These are phyloP conservation scores for Trametes hirsuta DNA, from an alignment of 1,284 basidiomycete species.

Conservation along the genomic window DNA sequence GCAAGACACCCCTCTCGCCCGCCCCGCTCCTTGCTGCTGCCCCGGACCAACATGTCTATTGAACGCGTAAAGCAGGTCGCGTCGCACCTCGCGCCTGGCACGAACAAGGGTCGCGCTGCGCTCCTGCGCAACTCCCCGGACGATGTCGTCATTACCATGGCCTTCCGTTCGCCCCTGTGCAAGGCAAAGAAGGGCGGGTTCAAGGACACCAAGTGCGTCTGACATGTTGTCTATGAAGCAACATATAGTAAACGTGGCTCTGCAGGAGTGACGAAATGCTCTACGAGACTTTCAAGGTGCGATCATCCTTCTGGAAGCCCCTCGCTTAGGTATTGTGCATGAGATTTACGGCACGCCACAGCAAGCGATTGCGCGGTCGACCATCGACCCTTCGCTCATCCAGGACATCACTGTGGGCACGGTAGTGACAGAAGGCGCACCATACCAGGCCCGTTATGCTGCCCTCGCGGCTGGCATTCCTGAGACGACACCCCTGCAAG, in stretches of 20 bases:
- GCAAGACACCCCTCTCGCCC: background rate
- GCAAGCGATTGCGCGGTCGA: constrained; percentile 64
- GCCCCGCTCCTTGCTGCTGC: background rate
- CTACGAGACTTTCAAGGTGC: constrained; percentile 74
- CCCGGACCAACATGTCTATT: constrained; percentile 28
- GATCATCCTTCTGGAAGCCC: background rate
- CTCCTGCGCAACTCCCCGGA: constrained; percentile 63
- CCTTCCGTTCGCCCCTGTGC: constrained; percentile 74
- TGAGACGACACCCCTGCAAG: constrained; percentile 74
- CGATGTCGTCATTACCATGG: constrained; percentile 82
- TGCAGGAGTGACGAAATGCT: constrained; percentile 75
- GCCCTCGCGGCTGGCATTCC: constrained; percentile 84
- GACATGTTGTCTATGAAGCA: background rate
- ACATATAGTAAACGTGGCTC: background rate
- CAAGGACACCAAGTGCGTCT: constrained; percentile 70
- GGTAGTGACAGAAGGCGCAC: constrained; percentile 61
- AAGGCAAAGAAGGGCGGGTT: constrained; percentile 81
- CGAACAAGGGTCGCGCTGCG: constrained; percentile 46
- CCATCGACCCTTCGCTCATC: constrained; percentile 69
- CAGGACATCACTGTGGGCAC: constrained; percentile 83
- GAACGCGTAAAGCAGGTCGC: constrained; percentile 69
- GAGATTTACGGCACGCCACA: constrained; percentile 31
- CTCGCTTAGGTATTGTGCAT: background rate
- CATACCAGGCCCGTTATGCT: constrained; percentile 72
- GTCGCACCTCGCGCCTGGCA: constrained; percentile 52